Evolutionary conservation across 441 rosid genomes (phyloP), one percentile per base, ranked within the genome.

Genomic region (Aquilaria agallochum): DNA sequence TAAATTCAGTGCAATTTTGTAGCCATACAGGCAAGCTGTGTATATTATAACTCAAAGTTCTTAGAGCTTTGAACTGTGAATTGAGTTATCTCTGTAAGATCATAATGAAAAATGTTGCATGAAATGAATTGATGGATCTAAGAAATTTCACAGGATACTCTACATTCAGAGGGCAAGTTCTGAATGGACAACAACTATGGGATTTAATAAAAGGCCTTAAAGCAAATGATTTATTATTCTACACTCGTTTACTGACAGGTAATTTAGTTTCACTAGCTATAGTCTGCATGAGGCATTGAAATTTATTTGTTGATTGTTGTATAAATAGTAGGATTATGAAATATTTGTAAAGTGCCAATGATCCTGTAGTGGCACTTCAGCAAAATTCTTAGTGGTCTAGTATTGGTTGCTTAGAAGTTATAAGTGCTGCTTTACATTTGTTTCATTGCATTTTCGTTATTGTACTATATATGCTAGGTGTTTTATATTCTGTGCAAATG

Each of bases 1-100:
- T 95, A 62, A 88, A 92, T 78, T 95, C 99, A 3, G 99, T 95
- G 13, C 99, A 95, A 74, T 92, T 95, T 79, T 95, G 98, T 5
- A 95, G 92, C 67, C 99, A 90, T 74, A 95, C 98, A 68, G 99
- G 99, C 84, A 81, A 81, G 77, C 80, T 66, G 73, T 76, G 77
- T 73, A 67, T 55, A 69, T 31, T 73, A 70, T 79, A 73, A 64
- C 53, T 75, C 15, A 15, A 15, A 71, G 58, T 75, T 80, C 67
- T 73, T 68, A 56, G 64, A 62, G 59, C 63, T 67, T 64, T 78
- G 78, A 63, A 67, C 74, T 75, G 73, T 69, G 74, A 60, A 69
- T 15, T 71, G 70, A 61, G 76, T 69, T 62, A 74, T 15, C 15
- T 74, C 58, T 76, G 68, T 70, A 66, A 64, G 3, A 32, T 57